A percentile compares a stretch with the other conserved stretches of the same genome.
phyloP scores from a whole-genome alignment of 2,329 filamentous ascomycete genomes.

The Claviceps purpurea region DNA sequence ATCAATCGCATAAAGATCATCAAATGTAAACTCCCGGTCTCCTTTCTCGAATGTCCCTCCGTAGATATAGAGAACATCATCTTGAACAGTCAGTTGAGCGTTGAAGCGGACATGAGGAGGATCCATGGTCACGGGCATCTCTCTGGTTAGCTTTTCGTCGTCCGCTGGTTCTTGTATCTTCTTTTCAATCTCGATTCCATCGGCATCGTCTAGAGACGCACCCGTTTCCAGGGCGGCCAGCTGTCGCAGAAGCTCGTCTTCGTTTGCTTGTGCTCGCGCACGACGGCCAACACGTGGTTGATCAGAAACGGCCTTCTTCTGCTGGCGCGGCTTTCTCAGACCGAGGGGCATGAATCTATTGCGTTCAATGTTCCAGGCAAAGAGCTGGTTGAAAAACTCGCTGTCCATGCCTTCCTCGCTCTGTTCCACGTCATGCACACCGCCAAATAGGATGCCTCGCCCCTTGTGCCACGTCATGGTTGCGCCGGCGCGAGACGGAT shows the following conservation, averaged over 20 bases:
- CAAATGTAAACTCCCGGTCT: slow-evolving; percentile 89
- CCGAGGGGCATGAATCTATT: slow-evolving; percentile 85
- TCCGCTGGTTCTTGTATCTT: slow-evolving; percentile 39
- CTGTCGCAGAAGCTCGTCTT: slow-evolving; percentile 80
- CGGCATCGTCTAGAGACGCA: slow-evolving; percentile 41
- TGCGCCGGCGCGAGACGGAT: slow-evolving; percentile 69
- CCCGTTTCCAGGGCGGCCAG: slow-evolving; percentile 75
- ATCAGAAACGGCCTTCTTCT: slow-evolving; percentile 40
- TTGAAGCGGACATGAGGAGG: slow-evolving; percentile 88
- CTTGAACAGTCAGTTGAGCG: slow-evolving; percentile 76
- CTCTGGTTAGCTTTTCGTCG: slow-evolving; percentile 43
- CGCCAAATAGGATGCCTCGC: slow-evolving; percentile 83
- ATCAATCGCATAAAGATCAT: slow-evolving; percentile 86
- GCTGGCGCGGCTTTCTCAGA: slow-evolving; percentile 59
- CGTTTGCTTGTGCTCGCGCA: slow-evolving; percentile 74
- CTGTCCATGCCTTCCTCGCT: slow-evolving; percentile 92
- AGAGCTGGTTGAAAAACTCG: slow-evolving; percentile 89
- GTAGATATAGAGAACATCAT: slow-evolving; percentile 86
- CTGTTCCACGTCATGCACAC: slow-evolving; percentile 84
- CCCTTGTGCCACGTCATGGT: slow-evolving; percentile 95
- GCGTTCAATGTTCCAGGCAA: slow-evolving; percentile 87
- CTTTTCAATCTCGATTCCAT: slow-evolving; percentile 35
- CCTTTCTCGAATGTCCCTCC: slow-evolving; percentile 93
- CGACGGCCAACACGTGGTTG: slow-evolving; percentile 46
- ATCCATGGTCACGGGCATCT: slow-evolving; percentile 59